Percentiles rank a stretch among this genome's conserved stretches.
These are phyloP conservation scores for Chrysanthemum lavandulifolium DNA, from an alignment of 129 eudicot genomes.

Conservation along the genomic window DNA sequence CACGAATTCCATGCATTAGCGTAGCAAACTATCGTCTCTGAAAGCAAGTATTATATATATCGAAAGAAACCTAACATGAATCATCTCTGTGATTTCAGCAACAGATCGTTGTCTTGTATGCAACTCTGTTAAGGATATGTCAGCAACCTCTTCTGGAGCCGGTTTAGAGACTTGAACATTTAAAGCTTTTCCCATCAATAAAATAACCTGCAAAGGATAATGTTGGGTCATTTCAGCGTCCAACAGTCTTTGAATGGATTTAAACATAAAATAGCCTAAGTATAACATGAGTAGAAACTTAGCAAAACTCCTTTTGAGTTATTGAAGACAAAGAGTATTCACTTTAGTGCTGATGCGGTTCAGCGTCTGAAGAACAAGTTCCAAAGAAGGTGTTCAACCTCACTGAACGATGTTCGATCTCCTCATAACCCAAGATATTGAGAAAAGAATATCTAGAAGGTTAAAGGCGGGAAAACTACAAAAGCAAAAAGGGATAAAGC, in stretches of 20 bases:
- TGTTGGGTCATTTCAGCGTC: background rate
- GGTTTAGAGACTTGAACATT: constrained; percentile 44
- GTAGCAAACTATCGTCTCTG: background rate
- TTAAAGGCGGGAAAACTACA: too few species aligned
- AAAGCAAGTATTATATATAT: background rate
- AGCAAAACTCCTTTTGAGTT: too few species aligned
- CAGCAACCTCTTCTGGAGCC: constrained; percentile 38
- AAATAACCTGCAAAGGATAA: constrained; percentile 48
- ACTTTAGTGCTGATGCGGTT: too few species aligned
- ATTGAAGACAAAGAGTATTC: too few species aligned
- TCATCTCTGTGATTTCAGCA: constrained; percentile 98
- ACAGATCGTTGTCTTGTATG: constrained; percentile 71
- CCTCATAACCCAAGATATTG: too few species aligned
- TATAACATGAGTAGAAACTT: background rate
- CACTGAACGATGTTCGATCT: too few species aligned
- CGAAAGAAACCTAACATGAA: constrained; percentile 48
- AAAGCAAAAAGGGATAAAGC: too few species aligned
- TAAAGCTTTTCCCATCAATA: constrained; percentile 87
- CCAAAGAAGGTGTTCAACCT: too few species aligned
- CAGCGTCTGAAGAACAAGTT: too few species aligned
- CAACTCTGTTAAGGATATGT: constrained; percentile 44
- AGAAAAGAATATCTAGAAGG: too few species aligned
- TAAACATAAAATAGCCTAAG: background rate
- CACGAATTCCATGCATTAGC: too few species aligned
- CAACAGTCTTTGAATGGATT: background rate